Percentiles rank a stretch among this genome's conserved stretches.
Conservation (phyloP, 1,284 basidiomycete genomes). For the Vanrija pseudolonga region DNA sequence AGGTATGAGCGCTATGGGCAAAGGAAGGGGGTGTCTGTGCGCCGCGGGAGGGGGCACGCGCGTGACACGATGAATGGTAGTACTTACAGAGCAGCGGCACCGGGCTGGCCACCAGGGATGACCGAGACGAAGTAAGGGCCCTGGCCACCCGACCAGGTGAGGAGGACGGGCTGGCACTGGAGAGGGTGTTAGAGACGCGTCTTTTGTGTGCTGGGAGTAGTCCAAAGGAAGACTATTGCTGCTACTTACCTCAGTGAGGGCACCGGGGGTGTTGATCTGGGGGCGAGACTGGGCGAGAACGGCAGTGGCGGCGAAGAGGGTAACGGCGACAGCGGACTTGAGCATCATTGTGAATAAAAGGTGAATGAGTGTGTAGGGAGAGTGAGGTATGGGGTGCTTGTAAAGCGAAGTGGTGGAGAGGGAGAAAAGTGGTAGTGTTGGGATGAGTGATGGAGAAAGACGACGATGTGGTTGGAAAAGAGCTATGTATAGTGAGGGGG, state of each 20-base stretch:
- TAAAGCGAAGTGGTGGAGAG: not conserved
- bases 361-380: constrained; percentile 12
- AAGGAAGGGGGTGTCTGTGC: not conserved
- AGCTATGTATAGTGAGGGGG: not conserved
- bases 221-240: too few relatives aligned
- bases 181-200: not conserved
- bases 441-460: constrained; percentile 1
- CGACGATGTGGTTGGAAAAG: not conserved
- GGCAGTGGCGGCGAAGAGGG: constrained; percentile 25
- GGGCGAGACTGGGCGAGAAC: constrained; percentile 44
- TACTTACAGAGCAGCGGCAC: constrained; percentile 56
- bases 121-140: constrained; percentile 64
- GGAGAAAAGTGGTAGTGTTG: constrained; percentile 1
- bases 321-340: constrained; percentile 12
- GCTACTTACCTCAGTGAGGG: constrained; percentile 27
- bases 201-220: too few relatives aligned
- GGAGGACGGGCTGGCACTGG: constrained; percentile 41
- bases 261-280: constrained; percentile 61
- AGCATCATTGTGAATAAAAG: constrained; percentile 14
- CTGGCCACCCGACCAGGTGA: constrained; percentile 60
- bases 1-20: not conserved
- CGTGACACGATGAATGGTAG: not conserved
- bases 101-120: constrained; percentile 64
- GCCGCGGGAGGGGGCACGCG: not conserved
- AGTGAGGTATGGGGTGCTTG: constrained; percentile 4